Percentiles rank a stretch among this genome's conserved stretches.
Conservation (phyloP, 306 rosid genomes). For the Trichosanthes cucumerina region DNA sequence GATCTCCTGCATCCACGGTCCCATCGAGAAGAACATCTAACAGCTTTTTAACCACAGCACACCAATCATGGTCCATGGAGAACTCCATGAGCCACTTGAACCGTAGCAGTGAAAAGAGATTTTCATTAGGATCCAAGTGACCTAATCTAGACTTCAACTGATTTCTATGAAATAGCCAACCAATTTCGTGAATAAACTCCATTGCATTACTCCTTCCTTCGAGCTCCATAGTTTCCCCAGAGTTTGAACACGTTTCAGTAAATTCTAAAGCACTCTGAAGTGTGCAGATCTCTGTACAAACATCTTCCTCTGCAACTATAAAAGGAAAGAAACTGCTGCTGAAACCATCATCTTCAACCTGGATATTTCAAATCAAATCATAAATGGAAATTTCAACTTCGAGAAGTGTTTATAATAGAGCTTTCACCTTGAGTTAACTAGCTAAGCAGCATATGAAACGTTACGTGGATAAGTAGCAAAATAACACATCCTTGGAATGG, state of each 20-base stretch:
- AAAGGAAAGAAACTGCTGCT: slow-evolving; percentile 80
- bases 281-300: slow-evolving; percentile 68
- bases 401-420: neutral
- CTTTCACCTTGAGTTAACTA: neutral
- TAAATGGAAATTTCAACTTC: neutral
- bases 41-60: slow-evolving; percentile 69
- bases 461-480: neutral
- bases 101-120: slow-evolving; percentile 46
- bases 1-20: slow-evolving; percentile 47
- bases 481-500: neutral
- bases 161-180: slow-evolving; percentile 87
- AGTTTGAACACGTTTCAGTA: slow-evolving; percentile 21
- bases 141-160: slow-evolving; percentile 48
- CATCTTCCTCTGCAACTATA: slow-evolving; percentile 76
- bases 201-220: slow-evolving; percentile 61
- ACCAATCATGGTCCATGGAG: slow-evolving; percentile 85
- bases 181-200: slow-evolving; percentile 77
- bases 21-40: slow-evolving; percentile 54
- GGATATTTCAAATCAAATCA: slow-evolving; percentile 15
- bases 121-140: slow-evolving; percentile 40
- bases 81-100: slow-evolving; percentile 74
- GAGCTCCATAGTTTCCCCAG: slow-evolving; percentile 20
- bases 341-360: slow-evolving; percentile 90
- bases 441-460: neutral
- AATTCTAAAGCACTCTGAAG: slow-evolving; percentile 58